phyloP scores from a whole-genome alignment of 208 protist species.

The Crithidia sp. region DNA sequence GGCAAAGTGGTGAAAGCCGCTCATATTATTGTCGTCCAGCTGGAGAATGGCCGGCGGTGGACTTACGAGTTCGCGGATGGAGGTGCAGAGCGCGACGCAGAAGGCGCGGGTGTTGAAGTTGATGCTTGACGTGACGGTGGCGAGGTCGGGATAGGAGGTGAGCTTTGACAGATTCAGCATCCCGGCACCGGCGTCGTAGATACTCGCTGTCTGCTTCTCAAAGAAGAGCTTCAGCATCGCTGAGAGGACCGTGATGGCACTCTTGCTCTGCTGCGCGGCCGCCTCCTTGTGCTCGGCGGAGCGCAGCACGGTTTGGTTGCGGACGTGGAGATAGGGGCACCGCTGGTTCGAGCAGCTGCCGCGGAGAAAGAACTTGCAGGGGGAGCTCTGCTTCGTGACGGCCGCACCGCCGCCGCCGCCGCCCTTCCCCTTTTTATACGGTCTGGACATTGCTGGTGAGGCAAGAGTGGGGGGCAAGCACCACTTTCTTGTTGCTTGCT shows the following conservation, averaged over 20 bases:
- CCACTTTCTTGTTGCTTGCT: too few relatives aligned
- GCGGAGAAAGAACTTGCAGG: constrained; percentile 74
- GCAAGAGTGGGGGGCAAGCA: neutral
- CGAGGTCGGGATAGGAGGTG: constrained; percentile 52
- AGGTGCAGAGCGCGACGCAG: constrained; percentile 76
- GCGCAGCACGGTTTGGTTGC: constrained; percentile 41
- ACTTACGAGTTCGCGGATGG: constrained; percentile 63
- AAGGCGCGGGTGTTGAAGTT: constrained; percentile 88
- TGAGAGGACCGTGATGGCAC: constrained; percentile 48
- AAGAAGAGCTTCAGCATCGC: constrained; percentile 91
- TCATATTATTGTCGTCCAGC: constrained; percentile 73
- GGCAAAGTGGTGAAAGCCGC: constrained; percentile 58
- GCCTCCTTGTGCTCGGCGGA: constrained; percentile 18
- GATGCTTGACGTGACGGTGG: constrained; percentile 59
- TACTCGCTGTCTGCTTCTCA: constrained; percentile 76
- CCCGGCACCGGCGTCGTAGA: constrained; percentile 59
- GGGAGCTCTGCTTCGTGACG: constrained; percentile 34
- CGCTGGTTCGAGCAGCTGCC: constrained; percentile 75
- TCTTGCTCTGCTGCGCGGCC: constrained; percentile 13
- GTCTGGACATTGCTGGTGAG: constrained; percentile 28
- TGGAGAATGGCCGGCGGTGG: constrained; percentile 68
- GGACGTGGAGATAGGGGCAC: constrained; percentile 79
- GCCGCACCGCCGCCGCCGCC: constrained; percentile 12
- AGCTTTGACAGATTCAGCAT: constrained; percentile 74
- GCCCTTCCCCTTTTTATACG: constrained; percentile 76